Conservation (phyloP, 768 basidiomycete species). For the Phanerochaete carnosa region DNA sequence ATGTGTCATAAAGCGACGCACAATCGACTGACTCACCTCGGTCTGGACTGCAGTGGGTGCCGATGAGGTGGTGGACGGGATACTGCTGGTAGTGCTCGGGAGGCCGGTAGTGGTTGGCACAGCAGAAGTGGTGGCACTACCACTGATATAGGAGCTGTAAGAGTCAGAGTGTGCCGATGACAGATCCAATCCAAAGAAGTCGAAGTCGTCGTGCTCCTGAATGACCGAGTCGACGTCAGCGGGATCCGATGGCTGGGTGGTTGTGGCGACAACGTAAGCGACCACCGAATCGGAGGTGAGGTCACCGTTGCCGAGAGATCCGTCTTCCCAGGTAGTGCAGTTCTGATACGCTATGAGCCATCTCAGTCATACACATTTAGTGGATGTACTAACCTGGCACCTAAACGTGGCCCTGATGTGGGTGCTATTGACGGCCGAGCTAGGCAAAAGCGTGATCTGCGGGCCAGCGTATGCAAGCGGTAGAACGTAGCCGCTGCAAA, state of each 20-base stretch:
- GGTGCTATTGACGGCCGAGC: slow-evolving; percentile 24
- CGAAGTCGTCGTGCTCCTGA: slow-evolving; percentile 25
- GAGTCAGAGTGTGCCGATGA: slow-evolving; percentile 19
- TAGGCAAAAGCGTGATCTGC: slow-evolving; percentile 22
- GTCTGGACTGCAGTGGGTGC: slow-evolving; percentile 13
- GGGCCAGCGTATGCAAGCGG: slow-evolving; percentile 22
- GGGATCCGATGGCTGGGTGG: slow-evolving; percentile 21
- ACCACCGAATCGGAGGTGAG: slow-evolving; percentile 21
- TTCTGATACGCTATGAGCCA: slow-evolving; percentile 14
- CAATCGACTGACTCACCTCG: slow-evolving; percentile 10
- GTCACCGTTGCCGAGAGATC: slow-evolving; percentile 24
- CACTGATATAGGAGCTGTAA: slow-evolving; percentile 19
- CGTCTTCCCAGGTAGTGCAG: slow-evolving; percentile 27
- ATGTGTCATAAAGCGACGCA: neutral
- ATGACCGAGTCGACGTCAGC: slow-evolving; percentile 25
- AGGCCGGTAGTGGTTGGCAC: neutral
- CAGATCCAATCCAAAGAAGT: slow-evolving; percentile 26
- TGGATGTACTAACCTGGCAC: slow-evolving; percentile 21
- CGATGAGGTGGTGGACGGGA: slow-evolving; percentile 1
- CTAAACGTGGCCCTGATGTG: slow-evolving; percentile 27
- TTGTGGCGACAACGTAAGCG: slow-evolving; percentile 24
- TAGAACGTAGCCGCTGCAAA: slow-evolving; percentile 23
- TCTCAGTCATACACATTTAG: no score
- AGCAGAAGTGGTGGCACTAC: neutral
- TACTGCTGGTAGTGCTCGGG: neutral